Conservation (phyloP, 495 filamentous ascomycete species). For the Mycothermus thermophilus region DNA sequence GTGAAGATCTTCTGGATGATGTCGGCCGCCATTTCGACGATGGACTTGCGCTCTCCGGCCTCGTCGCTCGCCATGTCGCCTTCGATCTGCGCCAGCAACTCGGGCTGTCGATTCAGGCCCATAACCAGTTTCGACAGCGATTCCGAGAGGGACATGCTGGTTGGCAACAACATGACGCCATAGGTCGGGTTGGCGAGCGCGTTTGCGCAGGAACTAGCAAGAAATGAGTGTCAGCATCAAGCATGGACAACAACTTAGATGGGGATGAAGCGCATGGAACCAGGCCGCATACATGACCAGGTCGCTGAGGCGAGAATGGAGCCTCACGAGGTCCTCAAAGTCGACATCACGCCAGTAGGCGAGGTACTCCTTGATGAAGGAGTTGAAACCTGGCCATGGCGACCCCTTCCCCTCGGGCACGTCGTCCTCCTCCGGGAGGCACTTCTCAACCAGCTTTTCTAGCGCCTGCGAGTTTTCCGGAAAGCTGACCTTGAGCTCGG, state of each 20-base stretch:
- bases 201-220: conserved; percentile 54
- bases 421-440: conserved; percentile 37
- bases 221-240: conserved; percentile 4
- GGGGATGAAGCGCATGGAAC: neutral
- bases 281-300: conserved; percentile 47
- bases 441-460: conserved; percentile 45
- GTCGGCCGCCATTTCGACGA: conserved; percentile 75
- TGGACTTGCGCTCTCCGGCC: conserved; percentile 50
- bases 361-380: conserved; percentile 67
- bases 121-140: conserved; percentile 69
- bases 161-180: conserved; percentile 64
- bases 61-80: conserved; percentile 35
- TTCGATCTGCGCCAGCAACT: conserved; percentile 47
- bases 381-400: conserved; percentile 59
- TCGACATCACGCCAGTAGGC: conserved; percentile 66
- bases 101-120: conserved; percentile 59
- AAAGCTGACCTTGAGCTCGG: conserved; percentile 47
- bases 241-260: neutral
- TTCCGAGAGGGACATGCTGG: conserved; percentile 60
- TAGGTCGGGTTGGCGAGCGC: conserved; percentile 65
- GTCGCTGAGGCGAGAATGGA: conserved; percentile 58
- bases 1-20: conserved; percentile 83
- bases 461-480: conserved; percentile 38
- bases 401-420: conserved; percentile 37
- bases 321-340: conserved; percentile 56